These are phyloP conservation scores for Naganishia albida DNA, from an alignment of 1,284 basidiomycete genomes.

Conservation along the genomic window DNA sequence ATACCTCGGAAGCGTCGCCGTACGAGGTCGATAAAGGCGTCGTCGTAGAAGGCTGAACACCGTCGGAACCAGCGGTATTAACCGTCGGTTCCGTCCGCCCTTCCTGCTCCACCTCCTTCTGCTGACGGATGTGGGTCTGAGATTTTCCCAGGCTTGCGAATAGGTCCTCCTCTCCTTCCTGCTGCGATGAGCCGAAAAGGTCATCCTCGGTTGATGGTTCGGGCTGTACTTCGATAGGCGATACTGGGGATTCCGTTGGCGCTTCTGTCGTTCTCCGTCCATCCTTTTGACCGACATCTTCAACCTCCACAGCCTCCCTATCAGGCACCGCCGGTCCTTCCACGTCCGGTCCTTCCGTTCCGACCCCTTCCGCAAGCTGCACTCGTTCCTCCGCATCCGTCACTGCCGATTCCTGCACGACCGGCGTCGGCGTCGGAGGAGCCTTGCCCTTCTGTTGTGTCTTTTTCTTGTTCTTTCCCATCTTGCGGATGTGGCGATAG, in stretches of 20 bases:
- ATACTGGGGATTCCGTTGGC: too few relatives aligned
- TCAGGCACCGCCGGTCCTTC: not conserved
- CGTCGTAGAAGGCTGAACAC: too few relatives aligned
- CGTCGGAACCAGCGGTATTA: too few relatives aligned
- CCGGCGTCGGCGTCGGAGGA: not conserved
- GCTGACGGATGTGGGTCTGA: too few relatives aligned
- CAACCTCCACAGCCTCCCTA: not conserved
- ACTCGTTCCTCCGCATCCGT: not conserved
- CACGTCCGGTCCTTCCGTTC: not conserved
- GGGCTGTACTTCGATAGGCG: too few relatives aligned
- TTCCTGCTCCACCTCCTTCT: too few relatives aligned
- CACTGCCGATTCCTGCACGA: slow-evolving; percentile 3
- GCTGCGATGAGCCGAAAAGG: slow-evolving; percentile 2
- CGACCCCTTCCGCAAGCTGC: not conserved
- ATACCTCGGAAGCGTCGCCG: too few relatives aligned
- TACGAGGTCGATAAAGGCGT: too few relatives aligned
- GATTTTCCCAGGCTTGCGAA: too few relatives aligned
- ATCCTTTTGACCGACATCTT: not conserved
- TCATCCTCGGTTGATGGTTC: not conserved
- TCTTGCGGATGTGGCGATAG: slow-evolving; percentile 14
- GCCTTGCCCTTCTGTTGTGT: slow-evolving; percentile 13
- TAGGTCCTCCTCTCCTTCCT: too few relatives aligned
- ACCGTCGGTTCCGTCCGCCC: too few relatives aligned
- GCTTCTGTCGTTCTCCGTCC: too few relatives aligned
- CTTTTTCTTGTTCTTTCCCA: slow-evolving; percentile 32